These are phyloP conservation scores for Periconia macrospinosa DNA, from an alignment of 2,329 filamentous ascomycete species.

Conservation along the genomic window DNA sequence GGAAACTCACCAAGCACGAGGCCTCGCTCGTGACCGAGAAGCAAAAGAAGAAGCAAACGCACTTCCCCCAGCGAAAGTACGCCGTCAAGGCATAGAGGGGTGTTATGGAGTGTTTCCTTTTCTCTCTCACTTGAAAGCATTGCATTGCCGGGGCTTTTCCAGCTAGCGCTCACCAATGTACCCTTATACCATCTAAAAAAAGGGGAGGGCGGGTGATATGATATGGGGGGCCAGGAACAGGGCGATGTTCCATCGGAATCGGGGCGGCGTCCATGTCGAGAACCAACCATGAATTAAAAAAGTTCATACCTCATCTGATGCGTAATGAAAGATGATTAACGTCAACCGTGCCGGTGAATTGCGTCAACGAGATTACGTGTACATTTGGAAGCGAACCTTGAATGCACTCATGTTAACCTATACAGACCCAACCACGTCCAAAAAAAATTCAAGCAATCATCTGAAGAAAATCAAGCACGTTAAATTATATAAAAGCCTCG, in stretches of 20 bases:
- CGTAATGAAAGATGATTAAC: neutral
- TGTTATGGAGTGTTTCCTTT: slow-evolving; percentile 37
- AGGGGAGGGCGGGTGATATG: slow-evolving; percentile 33
- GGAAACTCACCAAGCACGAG: slow-evolving; percentile 91
- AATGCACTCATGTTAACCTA: too few relatives aligned
- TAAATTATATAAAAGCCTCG: neutral
- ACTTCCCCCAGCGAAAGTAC: slow-evolving; percentile 99
- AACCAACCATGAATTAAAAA: slow-evolving; percentile 44
- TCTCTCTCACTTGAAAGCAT: slow-evolving; percentile 44
- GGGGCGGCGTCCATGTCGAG: slow-evolving; percentile 45
- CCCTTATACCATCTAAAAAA: slow-evolving; percentile 41
- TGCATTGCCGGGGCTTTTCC: slow-evolving; percentile 45
- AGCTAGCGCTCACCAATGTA: slow-evolving; percentile 44
- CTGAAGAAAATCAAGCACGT: neutral
- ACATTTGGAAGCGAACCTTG: too few relatives aligned
- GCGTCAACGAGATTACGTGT: neutral
- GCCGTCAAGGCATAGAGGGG: slow-evolving; percentile 81
- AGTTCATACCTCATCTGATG: slow-evolving; percentile 30
- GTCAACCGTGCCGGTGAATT: neutral
- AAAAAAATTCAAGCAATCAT: too few relatives aligned
- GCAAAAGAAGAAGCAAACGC: slow-evolving; percentile 91
- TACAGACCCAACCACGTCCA: too few relatives aligned
- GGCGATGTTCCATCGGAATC: slow-evolving; percentile 42
- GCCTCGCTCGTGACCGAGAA: slow-evolving; percentile 82
- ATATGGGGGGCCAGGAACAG: slow-evolving; percentile 27